Percentiles rank a stretch among this genome's conserved stretches.
phyloP scores from a whole-genome alignment of 306 rosid genomes.

The Arachis stenosperma region DNA sequence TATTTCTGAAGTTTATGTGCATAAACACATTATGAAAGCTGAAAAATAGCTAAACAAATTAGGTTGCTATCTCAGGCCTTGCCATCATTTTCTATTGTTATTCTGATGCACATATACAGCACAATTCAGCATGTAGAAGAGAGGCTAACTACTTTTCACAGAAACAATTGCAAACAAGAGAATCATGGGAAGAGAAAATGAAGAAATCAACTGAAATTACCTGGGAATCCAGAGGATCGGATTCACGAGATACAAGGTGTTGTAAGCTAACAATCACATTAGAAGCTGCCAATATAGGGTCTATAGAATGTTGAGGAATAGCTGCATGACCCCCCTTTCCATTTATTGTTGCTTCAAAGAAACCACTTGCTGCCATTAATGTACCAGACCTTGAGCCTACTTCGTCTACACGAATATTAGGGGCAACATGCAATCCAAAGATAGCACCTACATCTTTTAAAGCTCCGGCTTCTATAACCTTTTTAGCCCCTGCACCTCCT shows the following conservation, averaged over 20 bases:
- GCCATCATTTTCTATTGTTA: neutral
- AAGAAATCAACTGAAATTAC: constrained; percentile 33
- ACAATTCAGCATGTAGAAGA: neutral
- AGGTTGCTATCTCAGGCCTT: constrained; percentile 1
- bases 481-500: constrained; percentile 81
- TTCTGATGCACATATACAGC: constrained; percentile 7
- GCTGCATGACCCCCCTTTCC: constrained; percentile 95
- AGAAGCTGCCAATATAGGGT: constrained; percentile 82
- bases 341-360: constrained; percentile 73
- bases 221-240: constrained; percentile 84
- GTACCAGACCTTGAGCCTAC: constrained; percentile 73
- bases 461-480: constrained; percentile 57
- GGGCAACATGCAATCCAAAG: constrained; percentile 71
- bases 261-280: constrained; percentile 85
- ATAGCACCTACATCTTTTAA: constrained; percentile 73
- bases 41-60: neutral
- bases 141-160: neutral
- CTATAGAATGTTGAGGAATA: constrained; percentile 79
- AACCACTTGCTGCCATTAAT: constrained; percentile 66
- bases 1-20: too few relatives aligned
- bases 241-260: constrained; percentile 82
- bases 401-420: constrained; percentile 54
- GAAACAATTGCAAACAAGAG: neutral
- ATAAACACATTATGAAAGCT: too few relatives aligned
- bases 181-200: neutral